A percentile compares a stretch with the other conserved stretches of the same genome.
Evolutionary conservation across 305 asterid species (phyloP).

Genomic region (Fraxinus albicans): DNA sequence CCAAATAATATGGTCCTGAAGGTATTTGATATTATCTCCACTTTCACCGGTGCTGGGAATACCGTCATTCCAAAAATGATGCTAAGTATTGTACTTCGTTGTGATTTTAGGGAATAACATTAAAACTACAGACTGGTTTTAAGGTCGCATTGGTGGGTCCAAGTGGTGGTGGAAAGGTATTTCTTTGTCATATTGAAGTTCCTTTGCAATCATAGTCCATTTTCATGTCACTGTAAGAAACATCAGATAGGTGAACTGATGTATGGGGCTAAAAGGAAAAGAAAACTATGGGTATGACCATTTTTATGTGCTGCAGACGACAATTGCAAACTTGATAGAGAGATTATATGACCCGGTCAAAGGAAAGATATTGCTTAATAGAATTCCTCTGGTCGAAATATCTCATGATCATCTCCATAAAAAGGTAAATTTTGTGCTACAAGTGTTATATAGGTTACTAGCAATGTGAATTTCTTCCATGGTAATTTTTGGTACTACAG

Average conservation of each 20-base stretch:
- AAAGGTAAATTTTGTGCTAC: constrained; percentile 46
- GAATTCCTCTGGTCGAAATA: constrained; percentile 66
- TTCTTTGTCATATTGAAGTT: constrained; percentile 6
- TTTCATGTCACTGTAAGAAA: constrained; percentile 12
- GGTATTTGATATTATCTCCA: constrained; percentile 38
- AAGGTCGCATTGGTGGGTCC: constrained; percentile 93
- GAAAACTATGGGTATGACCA: constrained; percentile 12
- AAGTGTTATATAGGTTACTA: not conserved
- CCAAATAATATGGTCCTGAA: constrained; percentile 71
- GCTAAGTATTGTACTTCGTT: constrained; percentile 6
- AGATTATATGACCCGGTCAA: constrained; percentile 75
- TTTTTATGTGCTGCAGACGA: constrained; percentile 56
- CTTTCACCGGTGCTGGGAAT: constrained; percentile 14
- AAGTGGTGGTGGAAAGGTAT: constrained; percentile 96
- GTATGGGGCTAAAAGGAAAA: not conserved
- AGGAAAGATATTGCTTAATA: constrained; percentile 67
- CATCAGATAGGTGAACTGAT: not conserved
- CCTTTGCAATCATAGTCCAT: not conserved
- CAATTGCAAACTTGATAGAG: constrained; percentile 86
- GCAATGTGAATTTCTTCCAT: not conserved
- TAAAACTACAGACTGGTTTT: constrained; percentile 65
- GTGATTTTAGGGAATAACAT: constrained; percentile 61
- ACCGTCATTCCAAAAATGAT: constrained; percentile 8
- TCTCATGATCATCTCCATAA: constrained; percentile 69
- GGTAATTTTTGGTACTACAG: not conserved